These are phyloP conservation scores for Talaromyces amestolkiae DNA, from an alignment of 2,329 filamentous ascomycete genomes.

Conservation along the genomic window DNA sequence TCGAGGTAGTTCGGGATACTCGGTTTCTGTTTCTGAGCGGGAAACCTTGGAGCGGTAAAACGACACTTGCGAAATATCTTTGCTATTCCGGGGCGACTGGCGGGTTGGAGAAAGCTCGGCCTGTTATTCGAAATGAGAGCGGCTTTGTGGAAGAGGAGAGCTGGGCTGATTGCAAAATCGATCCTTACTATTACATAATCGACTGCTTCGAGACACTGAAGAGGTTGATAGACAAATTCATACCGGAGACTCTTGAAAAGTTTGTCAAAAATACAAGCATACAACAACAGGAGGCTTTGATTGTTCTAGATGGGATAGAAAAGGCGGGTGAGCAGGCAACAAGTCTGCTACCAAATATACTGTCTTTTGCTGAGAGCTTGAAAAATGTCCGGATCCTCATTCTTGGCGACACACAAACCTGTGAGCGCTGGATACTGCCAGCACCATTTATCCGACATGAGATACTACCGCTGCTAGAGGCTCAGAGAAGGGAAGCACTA, in stretches of 20 bases:
- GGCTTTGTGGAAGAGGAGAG: not conserved
- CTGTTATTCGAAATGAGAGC: not conserved
- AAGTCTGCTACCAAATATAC: not conserved
- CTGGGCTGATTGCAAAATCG: not conserved
- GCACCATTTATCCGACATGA: not conserved
- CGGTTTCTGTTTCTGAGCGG: not conserved
- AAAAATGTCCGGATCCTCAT: not conserved
- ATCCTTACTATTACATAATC: not conserved
- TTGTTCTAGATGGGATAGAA: not conserved
- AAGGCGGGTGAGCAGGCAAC: not conserved
- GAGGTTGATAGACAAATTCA: not conserved
- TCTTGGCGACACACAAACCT: not conserved
- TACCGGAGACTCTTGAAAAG: not conserved
- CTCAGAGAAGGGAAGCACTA: not conserved
- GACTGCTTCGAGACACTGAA: not conserved
- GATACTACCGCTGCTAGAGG: not conserved
- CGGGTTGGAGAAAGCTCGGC: not conserved
- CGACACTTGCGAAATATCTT: not conserved
- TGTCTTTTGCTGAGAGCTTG: not conserved
- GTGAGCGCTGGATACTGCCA: not conserved
- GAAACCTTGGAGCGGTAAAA: not conserved
- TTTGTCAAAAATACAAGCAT: not conserved
- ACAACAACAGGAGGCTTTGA: not conserved
- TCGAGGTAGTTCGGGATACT: not conserved
- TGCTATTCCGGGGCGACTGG: not conserved